Base-by-base conservation (phyloP, 2,329 filamentous ascomycete genomes). In the Exophiala lecanii-corni region DNA sequence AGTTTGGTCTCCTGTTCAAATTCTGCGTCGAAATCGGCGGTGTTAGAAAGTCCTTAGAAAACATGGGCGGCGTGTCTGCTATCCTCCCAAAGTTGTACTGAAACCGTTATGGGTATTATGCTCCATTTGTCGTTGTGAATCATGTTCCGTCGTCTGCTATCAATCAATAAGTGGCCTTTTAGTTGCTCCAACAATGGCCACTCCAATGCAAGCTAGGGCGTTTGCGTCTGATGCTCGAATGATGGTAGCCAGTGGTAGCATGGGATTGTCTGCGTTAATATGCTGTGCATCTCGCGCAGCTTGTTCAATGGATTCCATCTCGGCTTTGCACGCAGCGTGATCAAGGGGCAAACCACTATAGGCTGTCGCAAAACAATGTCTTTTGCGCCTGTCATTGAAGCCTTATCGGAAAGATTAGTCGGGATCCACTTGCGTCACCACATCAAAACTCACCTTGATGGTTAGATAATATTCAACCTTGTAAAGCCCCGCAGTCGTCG, bases 281-380 rank as follows among this genome's bases (percentile, higher is more conserved):
- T 86, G 81, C 12, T 86, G 84, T 2, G 92, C 91, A 56, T 97
- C 91, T 64, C 89, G 91, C 32, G 92, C 92, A 1, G 92, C 86
- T 66, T 95, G 88, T 61, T 96, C 89, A 51, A 98, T 97, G 26
- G 89, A 89, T 58, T 95, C 89, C 88, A 98, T 96, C 68, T 97
- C 92, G 62, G 96, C 89, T 64, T 94, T 96, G 69, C 92, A 98
- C 12, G 84, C 86, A 54, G 94, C 87, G 59, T 96, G 88, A 60
- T 98, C 92, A 50, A 96, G 80, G 92, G 91, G 59, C 91, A 97
- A 39, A 97, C 92, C 23, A 97, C 88, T 45, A 98, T 96, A 4
- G 88, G 89, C 65, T 97, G 87, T 40, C 91, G 81, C 32, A 97
- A 75, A 20, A 81, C 74, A 42, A 98, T 94, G 62, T 98, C 91